Base-by-base conservation (phyloP, 2,329 filamentous ascomycete species). In the Cordyceps cateniannulata region DNA sequence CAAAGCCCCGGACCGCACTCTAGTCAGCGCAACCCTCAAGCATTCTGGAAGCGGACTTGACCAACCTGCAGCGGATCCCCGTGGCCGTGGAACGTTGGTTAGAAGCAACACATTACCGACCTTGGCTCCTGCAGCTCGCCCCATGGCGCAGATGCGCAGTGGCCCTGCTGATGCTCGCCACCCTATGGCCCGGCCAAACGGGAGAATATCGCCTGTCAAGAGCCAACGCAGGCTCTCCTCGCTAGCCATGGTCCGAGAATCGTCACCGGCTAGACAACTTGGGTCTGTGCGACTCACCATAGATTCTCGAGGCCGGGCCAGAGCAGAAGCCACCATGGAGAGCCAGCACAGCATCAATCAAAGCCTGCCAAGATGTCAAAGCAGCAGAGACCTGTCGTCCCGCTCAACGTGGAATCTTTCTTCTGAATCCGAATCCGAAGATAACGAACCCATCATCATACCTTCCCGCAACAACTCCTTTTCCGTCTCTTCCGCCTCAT, bases 391-490 rank as follows among this genome's bases (percentile, higher is more conserved):
- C 27, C 63, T 69, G 60, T 64, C 69, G 22, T 65, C 63, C 29
- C 70, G 66, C 50, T 66, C 72, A 54, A 73, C 72, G 44, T 79
- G 76, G 73, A 76, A 77, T 16, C 79, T 78, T 14, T 55, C 52
- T 5, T 80, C 79, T 0, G 78, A 81, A 32, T 79, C 80, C 51
- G 79, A 80, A 2, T 85, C 83, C 1, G 86, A 84, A 0, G 85
- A 88, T 63, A 85, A 87, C 59, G 85, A 87, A 61, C 83, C 83
- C 14, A 87, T 87, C 63, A 79, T 87, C 54, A 84, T 88, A 44
- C 84, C 85, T 32, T 86, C 84, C 68, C 78, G 84, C 48, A 83
- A 79, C 63, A 76, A 76, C 4, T 76, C 74, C 1, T 87, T 86
- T 60, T 71, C 70, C 50, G 68, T 74, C 16, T 86, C 84, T 0